Base-by-base conservation (phyloP, 345 rosid genomes). In the Cardamine resedifolia region DNA sequence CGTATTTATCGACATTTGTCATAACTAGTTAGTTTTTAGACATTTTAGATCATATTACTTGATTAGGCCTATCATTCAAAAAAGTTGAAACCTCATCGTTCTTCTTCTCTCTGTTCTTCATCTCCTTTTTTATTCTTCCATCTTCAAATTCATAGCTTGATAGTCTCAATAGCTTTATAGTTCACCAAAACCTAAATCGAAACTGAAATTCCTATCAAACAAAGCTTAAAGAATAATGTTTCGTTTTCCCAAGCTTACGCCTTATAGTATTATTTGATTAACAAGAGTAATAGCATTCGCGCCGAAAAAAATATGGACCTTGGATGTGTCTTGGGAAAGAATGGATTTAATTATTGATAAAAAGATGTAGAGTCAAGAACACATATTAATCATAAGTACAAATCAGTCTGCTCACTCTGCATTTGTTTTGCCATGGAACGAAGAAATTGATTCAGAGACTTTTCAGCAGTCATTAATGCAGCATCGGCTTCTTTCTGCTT, bases 361-460 rank as follows among this genome's bases (percentile, higher is more conserved):
- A 31, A 19, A 14, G 6, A 28, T 18, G 3, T 10, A 15, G 50
- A 51, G 36, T 36, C 48, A 38, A 51, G 31, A 48, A 19, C 43
- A 15, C n/a, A 31, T 20, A 3, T 31, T 21, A 4, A 7, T 71
- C 62, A 77, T 31, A 64, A 65, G 68, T 64, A 72, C 39, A 72
- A 27, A 44, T 53, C 58, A 0, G 16, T 33, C 30, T 64, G 58
- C 60, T 78, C 80, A 12, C 44, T 64, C n/a, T 77, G 60, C 67
- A 83, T 71, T 68, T 84, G 84, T 81, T 74, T 90, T 2, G 90
- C 88, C 9, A 88, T 72, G 61, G 66, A 71, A 31, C 28, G 49
- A 10, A 93, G 92, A 69, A 89, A 94, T 18, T 77, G 79, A 45
- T 51, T 58, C 20, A 89, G 85, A 66, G 96, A 83, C 77, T 86